Evolutionary conservation across 257 asterid genomes (phyloP), one percentile per base, ranked within the genome.

Genomic region (Linderniella brevidens): DNA sequence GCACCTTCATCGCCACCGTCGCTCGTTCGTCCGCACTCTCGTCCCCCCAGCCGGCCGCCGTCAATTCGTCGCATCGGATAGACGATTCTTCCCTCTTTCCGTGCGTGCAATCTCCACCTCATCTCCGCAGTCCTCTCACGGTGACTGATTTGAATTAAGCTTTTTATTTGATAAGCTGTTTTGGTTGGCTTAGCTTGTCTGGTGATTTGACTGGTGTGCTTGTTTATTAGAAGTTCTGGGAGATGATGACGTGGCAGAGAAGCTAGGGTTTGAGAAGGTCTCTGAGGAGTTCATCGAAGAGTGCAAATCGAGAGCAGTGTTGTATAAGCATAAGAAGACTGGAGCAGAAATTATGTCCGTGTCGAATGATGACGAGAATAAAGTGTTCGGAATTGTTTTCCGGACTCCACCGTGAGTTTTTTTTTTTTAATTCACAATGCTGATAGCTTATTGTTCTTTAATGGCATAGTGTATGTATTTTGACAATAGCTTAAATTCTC

Each of bases 301-400:
- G 77, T 90, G 94, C 56, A 90, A 90, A 42, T 90, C 99, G 14
- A 69, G 68, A 67, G 99, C 92, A 51, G 80, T 81, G 55, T 55
- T 85, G 70, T 85, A 85, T 57, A 90, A 90, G 75, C 99, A 90
- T 62, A 85, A 78, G 66, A 85, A 90, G 75, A 90, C 96, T 4
- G 99, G 94, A 8, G 88, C 99, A 1, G 92, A 90, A 70, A 66
- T 90, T 51, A 90, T 90, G 94, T 85, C 99, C 0, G 82, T 90
- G 19, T 77, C 82, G 13, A 90, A 85, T 52, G 96, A 90, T 6
- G 99, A 90, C 11, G 99, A 90, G 86, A 90, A 90, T 60, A 90
- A 90, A 62, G 92, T 80, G 37, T 90, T 90, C 15, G 99, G 96
- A 58, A 76, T 90, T 64, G 99, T 90, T 54, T 77, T 90, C 60